These are phyloP conservation scores for Ogataea ramenticola DNA, from an alignment of 805 yeast species.

Conservation along the genomic window DNA sequence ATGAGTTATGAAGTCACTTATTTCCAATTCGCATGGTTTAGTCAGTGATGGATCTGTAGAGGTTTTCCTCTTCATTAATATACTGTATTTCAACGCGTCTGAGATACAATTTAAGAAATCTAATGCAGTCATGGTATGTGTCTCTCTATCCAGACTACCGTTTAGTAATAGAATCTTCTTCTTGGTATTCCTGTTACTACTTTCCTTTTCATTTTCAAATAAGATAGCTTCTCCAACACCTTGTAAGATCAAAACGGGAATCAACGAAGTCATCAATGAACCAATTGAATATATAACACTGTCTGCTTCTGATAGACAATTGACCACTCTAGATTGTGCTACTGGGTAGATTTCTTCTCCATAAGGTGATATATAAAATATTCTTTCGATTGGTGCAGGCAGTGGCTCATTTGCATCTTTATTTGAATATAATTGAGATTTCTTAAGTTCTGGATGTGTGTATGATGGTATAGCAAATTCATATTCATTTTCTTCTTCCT, in stretches of 20 bases:
- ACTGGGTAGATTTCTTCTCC: constrained; percentile 80
- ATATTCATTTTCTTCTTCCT: constrained; percentile 29
- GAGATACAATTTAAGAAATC: constrained; percentile 52
- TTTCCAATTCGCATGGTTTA: neutral
- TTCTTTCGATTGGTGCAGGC: constrained; percentile 64
- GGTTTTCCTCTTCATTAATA: constrained; percentile 14
- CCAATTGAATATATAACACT: constrained; percentile 76
- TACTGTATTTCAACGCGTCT: constrained; percentile 50
- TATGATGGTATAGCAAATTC: constrained; percentile 64
- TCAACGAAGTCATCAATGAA: constrained; percentile 77
- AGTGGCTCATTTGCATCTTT: constrained; percentile 55
- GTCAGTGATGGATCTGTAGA: too few species aligned
- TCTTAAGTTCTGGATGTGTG: constrained; percentile 69
- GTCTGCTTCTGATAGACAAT: constrained; percentile 42
- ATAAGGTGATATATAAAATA: constrained; percentile 77
- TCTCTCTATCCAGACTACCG: constrained; percentile 75
- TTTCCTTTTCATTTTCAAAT: too few species aligned
- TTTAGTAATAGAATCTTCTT: constrained; percentile 61
- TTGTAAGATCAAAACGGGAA: constrained; percentile 68
- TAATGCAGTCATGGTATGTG: constrained; percentile 54
- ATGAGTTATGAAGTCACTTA: constrained; percentile 48
- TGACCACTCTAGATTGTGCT: constrained; percentile 56
- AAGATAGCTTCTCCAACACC: constrained; percentile 64
- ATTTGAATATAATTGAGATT: constrained; percentile 68
- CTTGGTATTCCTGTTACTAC: constrained; percentile 9